Conservation (phyloP, 1,284 basidiomycete genomes). For the Fomitiporia mediterranea region DNA sequence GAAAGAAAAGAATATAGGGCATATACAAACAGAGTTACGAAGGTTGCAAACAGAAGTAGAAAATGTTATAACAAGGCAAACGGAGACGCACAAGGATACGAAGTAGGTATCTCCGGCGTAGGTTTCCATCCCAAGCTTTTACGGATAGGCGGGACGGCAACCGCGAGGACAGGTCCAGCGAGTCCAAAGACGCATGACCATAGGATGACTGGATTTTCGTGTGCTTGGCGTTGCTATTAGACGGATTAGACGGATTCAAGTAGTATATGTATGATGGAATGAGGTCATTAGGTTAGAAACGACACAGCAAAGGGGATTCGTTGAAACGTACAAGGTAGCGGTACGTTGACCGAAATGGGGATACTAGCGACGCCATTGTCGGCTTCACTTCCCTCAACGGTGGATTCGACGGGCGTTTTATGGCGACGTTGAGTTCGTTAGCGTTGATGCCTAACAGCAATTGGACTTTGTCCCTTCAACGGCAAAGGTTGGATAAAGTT, state of each 20-base stretch:
- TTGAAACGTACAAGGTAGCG: conserved; percentile 43
- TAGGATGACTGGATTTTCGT: conserved; percentile 91
- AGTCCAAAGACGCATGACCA: conserved; percentile 78
- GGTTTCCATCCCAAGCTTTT: conserved; percentile 69
- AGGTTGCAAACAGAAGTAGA: no score
- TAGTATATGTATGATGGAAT: conserved; percentile 5
- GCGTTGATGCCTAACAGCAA: no score
- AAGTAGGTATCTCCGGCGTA: conserved; percentile 72
- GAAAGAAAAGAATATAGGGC: no score
- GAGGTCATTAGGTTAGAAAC: conserved; percentile 10
- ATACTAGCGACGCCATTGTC: conserved; percentile 40
- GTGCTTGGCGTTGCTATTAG: conserved; percentile 71
- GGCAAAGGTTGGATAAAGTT: no score
- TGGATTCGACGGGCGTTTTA: no score
- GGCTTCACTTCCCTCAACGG: background rate
- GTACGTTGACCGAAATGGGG: conserved; percentile 45
- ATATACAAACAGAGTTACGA: no score
- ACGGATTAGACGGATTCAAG: conserved; percentile 6
- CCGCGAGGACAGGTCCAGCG: conserved; percentile 72
- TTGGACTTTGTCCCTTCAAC: no score
- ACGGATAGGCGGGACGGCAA: conserved; percentile 78
- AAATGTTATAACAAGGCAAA: no score
- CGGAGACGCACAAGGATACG: conserved; percentile 77
- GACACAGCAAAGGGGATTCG: background rate
- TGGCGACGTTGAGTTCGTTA: no score